These are phyloP conservation scores for Russula ochroleuca DNA, from an alignment of 768 basidiomycete species.

Conservation along the genomic window DNA sequence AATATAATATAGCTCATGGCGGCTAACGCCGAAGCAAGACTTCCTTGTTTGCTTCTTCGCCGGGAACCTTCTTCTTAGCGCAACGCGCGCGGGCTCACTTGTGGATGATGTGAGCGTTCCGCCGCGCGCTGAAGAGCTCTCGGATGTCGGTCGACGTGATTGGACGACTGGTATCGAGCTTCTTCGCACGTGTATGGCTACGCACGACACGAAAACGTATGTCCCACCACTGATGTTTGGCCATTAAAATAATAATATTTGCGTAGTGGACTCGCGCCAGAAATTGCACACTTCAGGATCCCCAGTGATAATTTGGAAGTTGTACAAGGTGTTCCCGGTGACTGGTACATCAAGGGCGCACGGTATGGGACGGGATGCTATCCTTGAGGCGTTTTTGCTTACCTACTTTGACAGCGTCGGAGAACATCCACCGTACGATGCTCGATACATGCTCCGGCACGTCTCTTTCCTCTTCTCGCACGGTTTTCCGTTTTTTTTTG, in stretches of 20 bases:
- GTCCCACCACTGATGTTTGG: conserved; percentile 30
- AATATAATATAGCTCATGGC: conserved; percentile 53
- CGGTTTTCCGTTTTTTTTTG: background rate
- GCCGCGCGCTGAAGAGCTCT: conserved; percentile 59
- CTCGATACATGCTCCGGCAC: conserved; percentile 86
- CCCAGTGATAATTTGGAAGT: conserved; percentile 51
- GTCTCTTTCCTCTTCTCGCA: conserved; percentile 25
- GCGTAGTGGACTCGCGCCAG: conserved; percentile 74
- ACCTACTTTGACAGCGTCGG: conserved; percentile 27
- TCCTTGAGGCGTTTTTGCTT: background rate
- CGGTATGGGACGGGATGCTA: conserved; percentile 39
- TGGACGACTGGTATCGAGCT: conserved; percentile 80
- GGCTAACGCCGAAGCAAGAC: conserved; percentile 82
- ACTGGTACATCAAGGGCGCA: conserved; percentile 93
- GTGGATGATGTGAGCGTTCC: conserved; percentile 58
- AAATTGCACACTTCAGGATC: conserved; percentile 83
- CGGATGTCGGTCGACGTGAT: conserved; percentile 61
- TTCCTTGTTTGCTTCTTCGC: conserved; percentile 95
- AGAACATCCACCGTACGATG: conserved; percentile 56
- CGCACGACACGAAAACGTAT: conserved; percentile 79
- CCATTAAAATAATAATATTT: background rate
- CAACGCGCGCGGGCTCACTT: conserved; percentile 60
- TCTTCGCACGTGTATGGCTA: conserved; percentile 82
- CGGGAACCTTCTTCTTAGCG: conserved; percentile 87
- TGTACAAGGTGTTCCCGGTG: conserved; percentile 44